Conservation (phyloP, 2,329 filamentous ascomycete species). For the Aspergillus sp. region DNA sequence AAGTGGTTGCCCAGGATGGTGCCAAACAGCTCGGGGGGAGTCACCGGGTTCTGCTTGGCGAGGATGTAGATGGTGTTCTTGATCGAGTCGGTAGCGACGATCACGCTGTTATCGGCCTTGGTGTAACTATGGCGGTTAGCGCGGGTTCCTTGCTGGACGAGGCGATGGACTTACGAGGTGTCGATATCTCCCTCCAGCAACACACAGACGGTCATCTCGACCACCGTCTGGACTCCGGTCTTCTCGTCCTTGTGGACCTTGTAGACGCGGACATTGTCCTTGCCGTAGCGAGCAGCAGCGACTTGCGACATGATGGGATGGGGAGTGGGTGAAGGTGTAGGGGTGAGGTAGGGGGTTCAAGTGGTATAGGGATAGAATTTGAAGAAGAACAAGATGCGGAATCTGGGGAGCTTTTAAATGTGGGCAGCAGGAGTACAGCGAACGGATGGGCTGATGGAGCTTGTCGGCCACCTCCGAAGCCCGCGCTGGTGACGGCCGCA, state of each 20-base stretch:
- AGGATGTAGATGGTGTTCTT: conserved; percentile 97
- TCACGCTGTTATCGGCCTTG: conserved; percentile 84
- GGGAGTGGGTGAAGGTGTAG: not conserved
- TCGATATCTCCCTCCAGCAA: conserved; percentile 92
- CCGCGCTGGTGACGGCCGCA: conserved; percentile 26
- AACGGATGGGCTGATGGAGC: conserved; percentile 18
- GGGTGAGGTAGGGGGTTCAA: not conserved
- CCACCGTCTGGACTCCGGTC: conserved; percentile 77
- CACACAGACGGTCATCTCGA: conserved; percentile 92
- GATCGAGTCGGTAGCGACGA: conserved; percentile 96
- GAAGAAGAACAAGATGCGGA: not conserved
- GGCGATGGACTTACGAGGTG: conserved; percentile 58
- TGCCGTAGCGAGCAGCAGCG: conserved; percentile 49
- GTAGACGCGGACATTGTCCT: conserved; percentile 98
- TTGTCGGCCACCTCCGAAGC: conserved; percentile 38
- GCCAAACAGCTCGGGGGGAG: conserved; percentile 88
- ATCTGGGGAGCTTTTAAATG: conserved; percentile 10
- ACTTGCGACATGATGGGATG: conserved; percentile 39
- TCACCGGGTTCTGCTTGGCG: conserved; percentile 89
- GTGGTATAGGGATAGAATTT: not conserved
- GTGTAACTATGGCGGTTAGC: conserved; percentile 69
- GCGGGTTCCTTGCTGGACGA: not conserved
- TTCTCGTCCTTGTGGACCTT: conserved; percentile 82
- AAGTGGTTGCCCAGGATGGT: conserved; percentile 85
- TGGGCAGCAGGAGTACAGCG: conserved; percentile 7